Conservation (phyloP, 305 asterid species). For the Fraxinus latifolia region DNA sequence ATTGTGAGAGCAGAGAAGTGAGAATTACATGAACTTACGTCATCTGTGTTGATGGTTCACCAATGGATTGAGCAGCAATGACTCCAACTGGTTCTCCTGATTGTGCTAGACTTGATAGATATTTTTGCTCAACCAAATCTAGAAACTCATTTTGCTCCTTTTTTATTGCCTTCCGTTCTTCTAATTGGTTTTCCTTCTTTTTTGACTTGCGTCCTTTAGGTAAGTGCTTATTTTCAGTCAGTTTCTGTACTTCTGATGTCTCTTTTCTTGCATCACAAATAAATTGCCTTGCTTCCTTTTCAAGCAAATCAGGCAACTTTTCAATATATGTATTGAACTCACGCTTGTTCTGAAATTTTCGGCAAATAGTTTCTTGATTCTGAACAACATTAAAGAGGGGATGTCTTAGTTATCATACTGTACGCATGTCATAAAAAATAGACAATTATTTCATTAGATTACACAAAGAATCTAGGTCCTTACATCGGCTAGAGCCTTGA, state of each 20-base stretch:
- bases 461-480: slow-evolving; percentile 25
- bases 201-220: slow-evolving; percentile 28
- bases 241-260: slow-evolving; percentile 26
- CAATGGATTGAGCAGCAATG: slow-evolving; percentile 95
- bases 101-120: slow-evolving; percentile 80
- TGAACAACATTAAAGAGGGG: slow-evolving; percentile 33
- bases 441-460: background rate
- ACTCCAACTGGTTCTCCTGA: slow-evolving; percentile 98
- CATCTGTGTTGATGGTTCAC: slow-evolving; percentile 99
- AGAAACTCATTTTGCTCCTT: slow-evolving; percentile 44
- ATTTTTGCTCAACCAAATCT: slow-evolving; percentile 73
- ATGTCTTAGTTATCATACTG: slow-evolving; percentile 2
- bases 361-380: slow-evolving; percentile 70
- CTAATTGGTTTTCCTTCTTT: slow-evolving; percentile 28
- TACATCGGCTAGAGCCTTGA: slow-evolving; percentile 76
- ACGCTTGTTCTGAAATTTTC: slow-evolving; percentile 47
- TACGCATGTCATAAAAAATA: slow-evolving; percentile 11
- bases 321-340: slow-evolving; percentile 59
- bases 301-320: slow-evolving; percentile 76
- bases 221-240: slow-evolving; percentile 24
- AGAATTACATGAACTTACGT: slow-evolving; percentile 60
- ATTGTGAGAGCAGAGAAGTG: slow-evolving; percentile 17
- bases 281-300: slow-evolving; percentile 54
- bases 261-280: slow-evolving; percentile 29
- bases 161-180: slow-evolving; percentile 26